Percentiles rank a stretch among this genome's conserved stretches.
Evolutionary conservation across 1,284 basidiomycete species (phyloP).

Genomic region (Melampsora abietis-canadensis): DNA sequence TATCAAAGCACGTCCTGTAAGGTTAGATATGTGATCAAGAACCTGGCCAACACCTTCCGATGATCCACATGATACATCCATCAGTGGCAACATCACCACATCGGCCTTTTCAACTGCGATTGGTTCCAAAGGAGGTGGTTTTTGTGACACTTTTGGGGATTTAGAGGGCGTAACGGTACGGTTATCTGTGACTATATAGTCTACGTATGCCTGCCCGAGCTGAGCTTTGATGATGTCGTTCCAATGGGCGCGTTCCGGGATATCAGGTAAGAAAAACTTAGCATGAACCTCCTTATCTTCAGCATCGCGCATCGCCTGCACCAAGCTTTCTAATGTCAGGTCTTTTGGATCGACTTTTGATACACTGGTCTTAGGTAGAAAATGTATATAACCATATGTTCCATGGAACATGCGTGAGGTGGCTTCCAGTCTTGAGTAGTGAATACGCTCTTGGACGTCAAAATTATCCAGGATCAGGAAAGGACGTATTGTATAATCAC

Average conservation of each 20-base stretch:
- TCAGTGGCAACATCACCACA: conserved; percentile 13
- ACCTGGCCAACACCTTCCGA: conserved; percentile 18
- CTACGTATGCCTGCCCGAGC: not conserved
- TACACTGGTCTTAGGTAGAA: not conserved
- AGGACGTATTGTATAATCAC: not conserved
- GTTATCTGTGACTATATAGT: not conserved
- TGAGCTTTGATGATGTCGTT: not conserved
- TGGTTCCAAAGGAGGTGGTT: no score
- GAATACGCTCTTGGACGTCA: conserved; percentile 12
- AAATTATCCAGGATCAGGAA: conserved; percentile 23
- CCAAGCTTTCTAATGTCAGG: not conserved
- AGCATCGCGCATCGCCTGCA: not conserved
- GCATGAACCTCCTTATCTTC: not conserved
- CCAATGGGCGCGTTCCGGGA: not conserved
- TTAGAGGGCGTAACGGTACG: not conserved
- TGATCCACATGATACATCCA: conserved; percentile 16
- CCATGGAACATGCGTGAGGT: conserved; percentile 8
- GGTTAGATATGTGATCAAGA: not conserved
- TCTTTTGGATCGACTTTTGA: not conserved
- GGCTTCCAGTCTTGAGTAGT: not conserved
- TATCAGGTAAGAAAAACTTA: not conserved
- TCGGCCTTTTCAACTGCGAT: not conserved
- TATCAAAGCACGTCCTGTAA: not conserved
- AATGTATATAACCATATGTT: conserved; percentile 17
- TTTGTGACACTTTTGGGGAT: no score